These are phyloP conservation scores for Thalassiosira mediterranea DNA, from an alignment of 352 stramenopile genomes.

Conservation along the genomic window DNA sequence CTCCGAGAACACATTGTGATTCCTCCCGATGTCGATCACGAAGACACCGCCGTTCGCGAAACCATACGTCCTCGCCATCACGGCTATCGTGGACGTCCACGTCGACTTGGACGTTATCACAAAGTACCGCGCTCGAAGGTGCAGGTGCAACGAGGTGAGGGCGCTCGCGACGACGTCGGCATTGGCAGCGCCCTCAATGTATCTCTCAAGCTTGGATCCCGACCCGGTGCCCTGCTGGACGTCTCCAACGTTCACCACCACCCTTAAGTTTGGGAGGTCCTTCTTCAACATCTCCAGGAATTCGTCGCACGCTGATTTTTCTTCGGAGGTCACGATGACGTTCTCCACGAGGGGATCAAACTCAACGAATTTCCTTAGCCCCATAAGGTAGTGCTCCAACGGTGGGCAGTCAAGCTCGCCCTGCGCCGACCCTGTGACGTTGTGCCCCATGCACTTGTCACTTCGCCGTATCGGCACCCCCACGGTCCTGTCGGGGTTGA, in stretches of 20 bases:
- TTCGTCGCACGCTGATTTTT: constrained; percentile 32
- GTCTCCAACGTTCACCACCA: constrained; percentile 47
- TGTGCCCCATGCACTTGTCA: constrained; percentile 56
- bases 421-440: constrained; percentile 31
- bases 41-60: constrained; percentile 33
- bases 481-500: constrained; percentile 50
- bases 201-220: constrained; percentile 46
- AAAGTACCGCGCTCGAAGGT: constrained; percentile 50
- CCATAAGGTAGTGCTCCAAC: constrained; percentile 26
- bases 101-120: constrained; percentile 49
- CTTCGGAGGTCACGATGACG: constrained; percentile 57
- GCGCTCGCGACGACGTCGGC: constrained; percentile 37
- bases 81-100: constrained; percentile 41
- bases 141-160: constrained; percentile 46
- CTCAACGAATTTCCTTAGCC: constrained; percentile 29
- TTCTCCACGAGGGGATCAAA: constrained; percentile 50
- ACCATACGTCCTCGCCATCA: constrained; percentile 45
- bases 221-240: constrained; percentile 57
- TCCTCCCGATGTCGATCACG: constrained; percentile 44
- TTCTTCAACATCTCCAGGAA: constrained; percentile 42
- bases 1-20: constrained; percentile 19
- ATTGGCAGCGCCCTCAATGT: constrained; percentile 34
- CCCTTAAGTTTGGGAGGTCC: constrained; percentile 31
- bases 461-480: constrained; percentile 43
- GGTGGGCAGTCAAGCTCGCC: constrained; percentile 49